Evolutionary conservation across 2,329 filamentous ascomycete species (phyloP).

Genomic region (Fusarium devonianum): DNA sequence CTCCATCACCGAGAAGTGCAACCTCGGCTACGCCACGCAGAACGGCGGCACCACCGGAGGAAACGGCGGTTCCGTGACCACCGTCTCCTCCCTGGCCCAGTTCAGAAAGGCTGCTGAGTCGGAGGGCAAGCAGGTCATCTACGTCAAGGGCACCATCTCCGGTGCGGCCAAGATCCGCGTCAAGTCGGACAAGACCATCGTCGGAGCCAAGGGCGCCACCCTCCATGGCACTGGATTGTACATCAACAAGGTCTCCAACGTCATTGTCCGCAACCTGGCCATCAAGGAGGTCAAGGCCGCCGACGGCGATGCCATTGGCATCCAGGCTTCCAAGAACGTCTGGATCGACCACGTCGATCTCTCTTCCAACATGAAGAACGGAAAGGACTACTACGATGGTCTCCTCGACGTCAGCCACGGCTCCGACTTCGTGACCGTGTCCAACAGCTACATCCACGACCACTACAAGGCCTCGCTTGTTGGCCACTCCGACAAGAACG

Average conservation of each 20-base stretch:
- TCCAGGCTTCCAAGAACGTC: constrained; percentile 64
- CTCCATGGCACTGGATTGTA: constrained; percentile 59
- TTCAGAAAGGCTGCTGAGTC: constrained; percentile 57
- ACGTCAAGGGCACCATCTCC: constrained; percentile 52
- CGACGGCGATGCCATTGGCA: constrained; percentile 66
- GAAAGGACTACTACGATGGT: constrained; percentile 76
- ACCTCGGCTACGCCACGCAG: constrained; percentile 46
- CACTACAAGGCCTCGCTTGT: constrained; percentile 66
- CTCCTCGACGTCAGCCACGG: constrained; percentile 70
- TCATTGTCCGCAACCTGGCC: constrained; percentile 69
- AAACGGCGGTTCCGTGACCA: constrained; percentile 57
- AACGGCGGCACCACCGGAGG: constrained; percentile 58
- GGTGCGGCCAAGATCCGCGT: constrained; percentile 51
- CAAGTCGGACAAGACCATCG: constrained; percentile 55
- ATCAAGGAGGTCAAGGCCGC: constrained; percentile 62
- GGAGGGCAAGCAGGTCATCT: constrained; percentile 51
- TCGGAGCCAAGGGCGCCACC: constrained; percentile 50
- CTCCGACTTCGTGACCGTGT: constrained; percentile 65
- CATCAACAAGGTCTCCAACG: constrained; percentile 61
- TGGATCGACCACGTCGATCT: constrained; percentile 76
- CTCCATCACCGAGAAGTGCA: constrained; percentile 47
- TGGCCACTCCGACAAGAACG: constrained; percentile 67
- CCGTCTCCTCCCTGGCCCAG: constrained; percentile 51
- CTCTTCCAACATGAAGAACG: constrained; percentile 63
- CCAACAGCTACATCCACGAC: constrained; percentile 45